Base-by-base conservation (phyloP, 352 stramenopile species). In the Globisporangium paroecandrum region DNA sequence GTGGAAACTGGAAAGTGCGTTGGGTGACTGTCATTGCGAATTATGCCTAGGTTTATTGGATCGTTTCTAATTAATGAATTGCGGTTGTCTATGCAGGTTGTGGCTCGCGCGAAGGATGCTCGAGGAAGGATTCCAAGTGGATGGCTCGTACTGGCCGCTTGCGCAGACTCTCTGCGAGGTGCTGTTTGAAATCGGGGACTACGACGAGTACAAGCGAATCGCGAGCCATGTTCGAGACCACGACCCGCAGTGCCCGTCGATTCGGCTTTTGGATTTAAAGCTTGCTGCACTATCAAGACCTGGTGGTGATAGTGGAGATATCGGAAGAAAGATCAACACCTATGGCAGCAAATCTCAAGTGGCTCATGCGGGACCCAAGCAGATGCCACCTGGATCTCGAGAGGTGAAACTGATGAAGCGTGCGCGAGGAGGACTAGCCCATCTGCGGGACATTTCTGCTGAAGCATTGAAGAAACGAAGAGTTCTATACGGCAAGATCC, bases 81-180 rank as follows among this genome's bases (percentile, higher is more conserved):
- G 41, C n/a, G 49, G 4, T 24, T 61, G 13, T 22, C n/a, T 54
- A 13, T 49, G 24, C 57, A 86, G 78, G n/a, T 47, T 89, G 43
- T 90, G 85, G 81, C 72, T 91, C 22, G 85, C 83, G 1, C 73
- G 83, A 1, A 73, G 74, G 36, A 75, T 80, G 38, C 64, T 93
- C 18, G 85, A 93, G 51, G 74, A 87, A 60, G 85, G 85, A 0
- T 66, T 85, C 20, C 76, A 82, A 43, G 70, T 83, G 41, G 85
- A 93, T 51, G 62, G 65, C 0, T 82, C 76, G 29, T 90, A 90
- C 64, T 91, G 85, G 85, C 83, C 83, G 32, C 66, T 93, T 20
- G 70, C 85, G 1, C 72, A 85, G 61, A 76, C 60, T 22, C 65
- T 93, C 20, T 85, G 74, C n/a, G 69, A 90, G 66, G 83, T 93